Evolutionary conservation across 2,329 filamentous ascomycete genomes (phyloP).

Genomic region (Fusarium pseudonygamai): DNA sequence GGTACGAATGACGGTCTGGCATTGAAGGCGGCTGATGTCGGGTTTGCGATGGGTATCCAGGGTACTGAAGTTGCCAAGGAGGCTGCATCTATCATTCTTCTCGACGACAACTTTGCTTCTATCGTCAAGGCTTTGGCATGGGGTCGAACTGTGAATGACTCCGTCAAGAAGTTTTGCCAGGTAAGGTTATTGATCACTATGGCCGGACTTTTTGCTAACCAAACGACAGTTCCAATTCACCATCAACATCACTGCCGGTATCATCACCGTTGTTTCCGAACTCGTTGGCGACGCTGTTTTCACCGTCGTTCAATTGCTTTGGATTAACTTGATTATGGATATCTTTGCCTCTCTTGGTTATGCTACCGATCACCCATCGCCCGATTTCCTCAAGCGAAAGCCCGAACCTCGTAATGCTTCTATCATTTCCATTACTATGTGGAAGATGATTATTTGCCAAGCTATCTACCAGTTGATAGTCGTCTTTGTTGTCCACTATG

Average conservation of each 20-base stretch:
- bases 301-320: conserved; percentile 72
- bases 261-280: conserved; percentile 72
- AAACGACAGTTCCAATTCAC: conserved; percentile 68
- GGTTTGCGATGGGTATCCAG: conserved; percentile 74
- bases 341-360: conserved; percentile 73
- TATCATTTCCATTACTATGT: conserved; percentile 72
- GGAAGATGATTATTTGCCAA: conserved; percentile 73
- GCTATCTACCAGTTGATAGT: conserved; percentile 68
- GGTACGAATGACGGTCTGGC: conserved; percentile 74
- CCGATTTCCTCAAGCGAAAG: conserved; percentile 64
- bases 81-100: conserved; percentile 72
- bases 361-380: conserved; percentile 69
- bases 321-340: conserved; percentile 77
- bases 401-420: conserved; percentile 72
- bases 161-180: conserved; percentile 74
- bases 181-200: conserved; percentile 37
- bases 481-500: conserved; percentile 69
- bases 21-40: conserved; percentile 72
- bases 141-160: conserved; percentile 75
- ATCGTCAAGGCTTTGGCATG: conserved; percentile 74
- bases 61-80: conserved; percentile 75
- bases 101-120: conserved; percentile 73
- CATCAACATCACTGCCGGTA: conserved; percentile 74
- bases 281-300: conserved; percentile 68
- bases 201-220: not conserved